Base-by-base conservation (phyloP, 129 eudicot genomes). In the Flaveria bidentis region DNA sequence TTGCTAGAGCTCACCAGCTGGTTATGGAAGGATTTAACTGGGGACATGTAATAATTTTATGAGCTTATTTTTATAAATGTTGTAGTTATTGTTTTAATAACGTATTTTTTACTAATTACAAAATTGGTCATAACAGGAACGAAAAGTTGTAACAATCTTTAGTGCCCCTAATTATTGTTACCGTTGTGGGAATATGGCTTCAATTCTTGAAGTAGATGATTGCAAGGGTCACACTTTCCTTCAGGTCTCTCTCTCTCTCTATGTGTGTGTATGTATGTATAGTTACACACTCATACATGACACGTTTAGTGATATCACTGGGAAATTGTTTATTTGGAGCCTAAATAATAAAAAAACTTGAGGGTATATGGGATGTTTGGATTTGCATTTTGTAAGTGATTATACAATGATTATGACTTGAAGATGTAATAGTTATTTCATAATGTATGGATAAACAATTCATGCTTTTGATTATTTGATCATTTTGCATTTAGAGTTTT, bases 1-100 rank as follows among this genome's bases (percentile, higher is more conserved):
- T 93, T 85, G 96, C 98, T 51, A 86, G 98, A 84, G 98, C 98
- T 41, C 98, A 93, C 72, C 98, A 93, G 84, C 88, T 93, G 76
- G 98, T 93, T 75, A 93, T 93, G 98, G 98, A 93, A 76, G 98
- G 98, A 75, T 93, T 78, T 56, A 90, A 90, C 81, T 93, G 98
- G 98, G 92, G 90, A 55, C 98, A 93, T 79, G 98, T 93, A 85
- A 84, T 73, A 74, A 45, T 1, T 61, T 49, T 13, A 5, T 17
- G 7, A 28, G 18, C 30, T 67, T 65, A 11, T 16, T 49, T 22
- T 8, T 20, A 13, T 44, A 12, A 4, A 23, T 80, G 50, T 7
- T 6, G 20, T 23, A 9, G 10, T 25, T 75, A 36, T 70, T 23
- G 69, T 81, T 30, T 26, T 63, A 41, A 44, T 55, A 53, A 52